Evolutionary conservation across 2,329 filamentous ascomycete genomes (phyloP), one percentile per base, ranked within the genome.

Genomic region (Sarocladium brachiariae): DNA sequence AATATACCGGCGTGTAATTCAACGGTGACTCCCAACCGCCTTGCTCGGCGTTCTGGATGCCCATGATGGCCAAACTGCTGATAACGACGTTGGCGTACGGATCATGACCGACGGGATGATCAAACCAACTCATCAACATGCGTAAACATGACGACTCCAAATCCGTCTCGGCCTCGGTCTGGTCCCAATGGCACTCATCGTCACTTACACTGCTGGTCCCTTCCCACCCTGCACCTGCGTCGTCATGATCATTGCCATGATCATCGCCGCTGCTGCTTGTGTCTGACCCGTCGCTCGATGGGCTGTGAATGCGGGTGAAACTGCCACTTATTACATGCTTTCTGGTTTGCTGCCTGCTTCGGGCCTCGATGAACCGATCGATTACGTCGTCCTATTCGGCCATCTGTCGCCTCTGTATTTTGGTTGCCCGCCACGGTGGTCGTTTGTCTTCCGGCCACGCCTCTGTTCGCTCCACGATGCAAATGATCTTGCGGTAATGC

Each of bases 1-100:
- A 48, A 48, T 48, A 48, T 48, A 48, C 30, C 4, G 19, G 24
- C 13, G 30, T 48, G 30, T 48, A 48, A 48, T 48, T 48, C 30
- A 48, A 48, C 30, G 30, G 24, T 31, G 27, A 48, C 18, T 14
- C 24, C 24, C 30, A 48, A 14, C 24, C 30, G 30, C 45, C 24
- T 48, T 48, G 35, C 24, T 19, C 31, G 14, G 27, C 30, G 27
- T 48, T 16, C 30, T 48, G 30, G 24, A 48, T 48, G 11, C 24
- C 45, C 30, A 48, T 48, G 4, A 48, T 19, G 18, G 45, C 45
- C 30, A 48, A 48, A 48, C 45, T 48, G 24, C 24, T 48, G 27
- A 48, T 48, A 30, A 48, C 30, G 30, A 48, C 27, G 27, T 48
- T 48, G 30, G n/a, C 30, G 18, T 48, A 31, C 16, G 16, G 24